Evolutionary conservation across 2,329 filamentous ascomycete genomes (phyloP), one percentile per base, ranked within the genome.

Genomic region (Diplodia corticola): DNA sequence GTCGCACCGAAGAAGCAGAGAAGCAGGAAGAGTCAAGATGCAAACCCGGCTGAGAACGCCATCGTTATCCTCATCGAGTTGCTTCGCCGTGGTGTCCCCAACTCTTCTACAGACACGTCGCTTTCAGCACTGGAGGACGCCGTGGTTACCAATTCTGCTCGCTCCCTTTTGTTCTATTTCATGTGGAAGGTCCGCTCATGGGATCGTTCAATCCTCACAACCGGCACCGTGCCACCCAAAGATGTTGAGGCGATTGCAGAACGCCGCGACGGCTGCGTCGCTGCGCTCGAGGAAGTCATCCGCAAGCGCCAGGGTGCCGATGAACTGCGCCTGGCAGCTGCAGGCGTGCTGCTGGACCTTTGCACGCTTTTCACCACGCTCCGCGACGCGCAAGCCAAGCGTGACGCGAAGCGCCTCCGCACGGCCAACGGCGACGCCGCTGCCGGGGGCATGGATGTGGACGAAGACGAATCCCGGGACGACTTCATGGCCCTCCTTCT

Each of bases 91-190:
- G 94, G 92, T 59, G 84, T 89, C 60, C 87, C 89, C 51, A 84
- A 76, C 15, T 74, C 86, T 63, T 88, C 89, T 64, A 81, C 88
- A 3, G 87, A 92, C 64, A 86, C 89, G 50, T 89, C 90, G 15
- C 84, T 89, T 28, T 90, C 93, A 69, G 88, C 88, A 50, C 81
- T 91, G 13, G 94, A 98, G 76, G 91, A 95, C 70, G 88, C 91
- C 69, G 83, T 95, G 50, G 88, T 92, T 6, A 83, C 87, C 1
- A 90, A 89, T 71, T 89, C 92, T 33, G 90, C 96, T 72, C 90
- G 91, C 70, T 85, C 89, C 1, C 84, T 90, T 60, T 84, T 93
- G 54, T 92, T 96, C 79, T 98, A 97, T 80, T 96, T 97, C 75
- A 92, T 96, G 88, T 99, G 95, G 95, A 94, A 95, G 75, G 85